These are phyloP conservation scores for Claviceps fusiformis DNA, from an alignment of 2,329 filamentous ascomycete species.

Conservation along the genomic window DNA sequence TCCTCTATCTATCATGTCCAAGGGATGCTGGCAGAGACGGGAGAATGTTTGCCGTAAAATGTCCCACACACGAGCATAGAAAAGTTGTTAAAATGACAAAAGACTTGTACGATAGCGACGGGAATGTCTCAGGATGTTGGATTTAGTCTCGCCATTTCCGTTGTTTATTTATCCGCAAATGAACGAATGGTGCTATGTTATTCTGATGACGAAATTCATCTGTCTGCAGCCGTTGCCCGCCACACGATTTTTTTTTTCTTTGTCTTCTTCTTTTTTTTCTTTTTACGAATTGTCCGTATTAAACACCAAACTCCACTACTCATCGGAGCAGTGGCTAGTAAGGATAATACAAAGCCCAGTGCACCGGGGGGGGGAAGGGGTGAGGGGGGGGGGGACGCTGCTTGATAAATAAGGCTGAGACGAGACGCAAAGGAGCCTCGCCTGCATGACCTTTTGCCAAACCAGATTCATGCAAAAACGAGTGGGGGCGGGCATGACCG, in stretches of 20 bases:
- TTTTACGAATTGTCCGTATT: neutral
- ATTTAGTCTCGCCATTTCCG: neutral
- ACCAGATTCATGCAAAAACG: too few relatives aligned
- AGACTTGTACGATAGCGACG: slow-evolving; percentile 7
- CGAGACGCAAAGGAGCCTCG: too few relatives aligned
- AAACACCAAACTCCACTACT: too few relatives aligned
- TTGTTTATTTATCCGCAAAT: neutral
- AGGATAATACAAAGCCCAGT: too few relatives aligned
- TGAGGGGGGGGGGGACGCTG: too few relatives aligned
- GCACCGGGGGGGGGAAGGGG: too few relatives aligned
- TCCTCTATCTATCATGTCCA: neutral
- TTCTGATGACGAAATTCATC: neutral
- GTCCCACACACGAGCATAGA: slow-evolving; percentile 6
- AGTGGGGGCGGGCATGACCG: too few relatives aligned
- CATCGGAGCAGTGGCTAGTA: too few relatives aligned
- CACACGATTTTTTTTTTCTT: neutral
- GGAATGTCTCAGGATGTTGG: neutral
- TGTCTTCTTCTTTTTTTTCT: neutral
- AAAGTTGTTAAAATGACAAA: slow-evolving; percentile 7
- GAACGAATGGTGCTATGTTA: neutral
- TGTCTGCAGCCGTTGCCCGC: neutral
- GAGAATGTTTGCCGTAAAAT: slow-evolving; percentile 2
- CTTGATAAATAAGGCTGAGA: too few relatives aligned
- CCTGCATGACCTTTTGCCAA: too few relatives aligned
- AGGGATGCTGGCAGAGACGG: too few relatives aligned